Evolutionary conservation across 345 rosid species (phyloP).

Genomic region (Murraya koenigii): DNA sequence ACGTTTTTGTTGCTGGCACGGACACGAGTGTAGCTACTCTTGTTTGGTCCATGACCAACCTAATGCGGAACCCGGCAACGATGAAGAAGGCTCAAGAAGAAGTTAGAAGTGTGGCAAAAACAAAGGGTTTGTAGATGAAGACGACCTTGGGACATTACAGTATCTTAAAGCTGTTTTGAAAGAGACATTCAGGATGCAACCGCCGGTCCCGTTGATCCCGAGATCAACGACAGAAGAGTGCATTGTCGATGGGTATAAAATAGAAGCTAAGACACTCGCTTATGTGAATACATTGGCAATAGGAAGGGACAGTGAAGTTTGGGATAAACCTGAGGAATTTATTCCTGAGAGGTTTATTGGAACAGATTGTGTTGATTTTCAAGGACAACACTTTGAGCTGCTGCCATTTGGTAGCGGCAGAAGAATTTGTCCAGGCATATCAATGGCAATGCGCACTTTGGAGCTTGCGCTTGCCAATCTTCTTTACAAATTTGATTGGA

Average conservation of each 20-base stretch:
- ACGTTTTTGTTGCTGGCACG: slow-evolving; percentile 33
- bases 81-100: slow-evolving; percentile 30
- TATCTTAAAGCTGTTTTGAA: slow-evolving; percentile 33
- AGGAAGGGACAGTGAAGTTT: slow-evolving; percentile 30
- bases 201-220: slow-evolving; percentile 22
- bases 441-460: slow-evolving; percentile 7
- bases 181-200: slow-evolving; percentile 33
- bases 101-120: slow-evolving; percentile 13
- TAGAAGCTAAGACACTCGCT: slow-evolving; percentile 19
- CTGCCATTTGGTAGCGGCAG: slow-evolving; percentile 34
- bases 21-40: slow-evolving; percentile 21
- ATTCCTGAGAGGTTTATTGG: slow-evolving; percentile 29
- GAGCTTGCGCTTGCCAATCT: slow-evolving; percentile 26
- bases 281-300: slow-evolving; percentile 30
- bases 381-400: slow-evolving; percentile 24
- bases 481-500: slow-evolving; percentile 27
- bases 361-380: slow-evolving; percentile 10
- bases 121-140: slow-evolving; percentile 24
- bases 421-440: slow-evolving; percentile 31
- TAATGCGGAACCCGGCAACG: slow-evolving; percentile 25
- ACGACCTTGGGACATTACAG: slow-evolving; percentile 8
- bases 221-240: slow-evolving; percentile 24
- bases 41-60: slow-evolving; percentile 32
- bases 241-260: slow-evolving; percentile 15
- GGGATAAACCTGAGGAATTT: slow-evolving; percentile 23